phyloP scores from a whole-genome alignment of 164 flowering plant genomes.

The Amborella trichopoda region DNA sequence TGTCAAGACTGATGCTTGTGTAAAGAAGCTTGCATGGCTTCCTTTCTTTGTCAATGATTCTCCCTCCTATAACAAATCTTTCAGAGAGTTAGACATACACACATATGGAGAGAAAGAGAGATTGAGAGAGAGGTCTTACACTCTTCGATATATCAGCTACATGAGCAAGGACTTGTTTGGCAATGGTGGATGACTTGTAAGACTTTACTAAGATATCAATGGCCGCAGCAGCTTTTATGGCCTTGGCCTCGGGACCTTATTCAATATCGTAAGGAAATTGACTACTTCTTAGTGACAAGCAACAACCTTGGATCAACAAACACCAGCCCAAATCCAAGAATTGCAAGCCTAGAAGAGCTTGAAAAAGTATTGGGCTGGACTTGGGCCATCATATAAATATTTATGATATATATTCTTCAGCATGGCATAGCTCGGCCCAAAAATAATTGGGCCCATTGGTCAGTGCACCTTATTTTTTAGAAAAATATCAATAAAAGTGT shows the following conservation, averaged over 20 bases:
- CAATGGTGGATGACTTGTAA: constrained; percentile 30
- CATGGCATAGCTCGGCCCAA: background rate
- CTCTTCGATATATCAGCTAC: constrained; percentile 15
- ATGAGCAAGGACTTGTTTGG: constrained; percentile 11
- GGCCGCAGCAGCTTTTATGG: constrained; percentile 25
- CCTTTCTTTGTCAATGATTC: constrained; percentile 13
- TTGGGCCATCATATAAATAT: background rate
- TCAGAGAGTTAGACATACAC: too few species aligned
- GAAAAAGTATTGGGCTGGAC: too few species aligned
- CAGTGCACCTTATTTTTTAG: too few species aligned
- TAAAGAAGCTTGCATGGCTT: constrained; percentile 24
- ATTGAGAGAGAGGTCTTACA: constrained; percentile 16
- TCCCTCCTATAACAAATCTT: background rate
- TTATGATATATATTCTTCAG: background rate
- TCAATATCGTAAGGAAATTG: constrained; percentile 18
- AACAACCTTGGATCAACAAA: too few species aligned
- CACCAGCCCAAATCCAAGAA: background rate
- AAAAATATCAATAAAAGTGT: too few species aligned
- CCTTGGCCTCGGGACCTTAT: constrained; percentile 17
- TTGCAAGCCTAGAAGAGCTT: too few species aligned
- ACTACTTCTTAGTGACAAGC: background rate
- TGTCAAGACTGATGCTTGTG: constrained; percentile 30
- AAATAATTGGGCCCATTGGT: too few species aligned
- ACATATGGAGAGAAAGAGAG: background rate
- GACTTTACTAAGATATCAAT: constrained; percentile 27